These are phyloP conservation scores for Thielaviopsis euricoi DNA, from an alignment of 2,329 filamentous ascomycete genomes.

Conservation along the genomic window DNA sequence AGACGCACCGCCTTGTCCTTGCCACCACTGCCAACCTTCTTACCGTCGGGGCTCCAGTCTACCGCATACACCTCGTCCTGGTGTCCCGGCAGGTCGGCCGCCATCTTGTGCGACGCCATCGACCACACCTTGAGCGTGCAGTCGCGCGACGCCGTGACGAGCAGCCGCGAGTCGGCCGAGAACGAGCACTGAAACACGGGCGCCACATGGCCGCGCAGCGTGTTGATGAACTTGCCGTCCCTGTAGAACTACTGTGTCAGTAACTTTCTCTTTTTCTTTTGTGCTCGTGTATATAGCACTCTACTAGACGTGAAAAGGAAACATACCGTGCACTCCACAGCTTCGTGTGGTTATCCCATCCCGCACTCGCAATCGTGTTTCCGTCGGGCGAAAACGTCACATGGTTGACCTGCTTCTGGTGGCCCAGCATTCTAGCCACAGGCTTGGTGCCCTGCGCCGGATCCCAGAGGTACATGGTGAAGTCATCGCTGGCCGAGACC, in stretches of 20 bases:
- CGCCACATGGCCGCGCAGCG: slow-evolving; percentile 72
- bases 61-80: slow-evolving; percentile 87
- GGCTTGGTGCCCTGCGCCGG: slow-evolving; percentile 65
- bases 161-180: slow-evolving; percentile 74
- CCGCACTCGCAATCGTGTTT: slow-evolving; percentile 67
- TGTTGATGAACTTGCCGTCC: slow-evolving; percentile 66
- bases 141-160: slow-evolving; percentile 81
- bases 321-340: slow-evolving; percentile 63
- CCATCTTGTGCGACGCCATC: slow-evolving; percentile 67
- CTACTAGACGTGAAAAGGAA: background rate
- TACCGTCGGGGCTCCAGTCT: slow-evolving; percentile 86
- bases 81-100: slow-evolving; percentile 70
- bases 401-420: slow-evolving; percentile 94
- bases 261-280: slow-evolving; percentile 10
- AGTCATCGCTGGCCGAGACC: slow-evolving; percentile 86
- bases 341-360: slow-evolving; percentile 91
- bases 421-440: slow-evolving; percentile 73
- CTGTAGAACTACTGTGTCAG: no score
- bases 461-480: slow-evolving; percentile 93
- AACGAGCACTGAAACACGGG: slow-evolving; percentile 89
- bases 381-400: slow-evolving; percentile 90
- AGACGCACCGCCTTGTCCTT: slow-evolving; percentile 68
- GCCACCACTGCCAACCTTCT: slow-evolving; percentile 77
- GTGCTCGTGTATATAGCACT: background rate
- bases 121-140: slow-evolving; percentile 94